A percentile compares a stretch with the other conserved stretches of the same genome.
These are phyloP conservation scores for Ordospora colligata DNA, from an alignment of 371 early-diverging fungal species.

Conservation along the genomic window DNA sequence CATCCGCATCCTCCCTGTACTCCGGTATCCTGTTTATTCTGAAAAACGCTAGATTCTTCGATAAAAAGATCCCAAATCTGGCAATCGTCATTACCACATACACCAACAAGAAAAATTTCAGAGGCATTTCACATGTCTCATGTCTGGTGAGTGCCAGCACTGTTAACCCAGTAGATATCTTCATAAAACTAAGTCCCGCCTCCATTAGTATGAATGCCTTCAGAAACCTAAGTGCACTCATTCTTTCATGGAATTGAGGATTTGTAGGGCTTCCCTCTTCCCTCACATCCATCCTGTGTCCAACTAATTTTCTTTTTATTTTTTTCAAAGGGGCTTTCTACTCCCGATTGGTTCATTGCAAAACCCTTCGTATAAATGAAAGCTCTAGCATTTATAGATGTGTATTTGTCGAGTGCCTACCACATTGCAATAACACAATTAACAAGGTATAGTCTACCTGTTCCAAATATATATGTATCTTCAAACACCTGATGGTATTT, in stretches of 20 bases:
- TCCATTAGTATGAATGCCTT: constrained; percentile 41
- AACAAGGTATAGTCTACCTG: too few species aligned
- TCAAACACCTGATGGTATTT: too few species aligned
- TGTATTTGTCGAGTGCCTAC: background rate
- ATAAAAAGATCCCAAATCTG: constrained; percentile 51
- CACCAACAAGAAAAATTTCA: constrained; percentile 59
- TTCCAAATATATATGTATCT: too few species aligned
- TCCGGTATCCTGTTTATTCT: constrained; percentile 56
- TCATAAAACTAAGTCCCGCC: constrained; percentile 47
- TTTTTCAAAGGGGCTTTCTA: background rate
- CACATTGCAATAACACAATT: too few species aligned
- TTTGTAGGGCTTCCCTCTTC: background rate
- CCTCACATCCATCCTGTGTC: constrained; percentile 13
- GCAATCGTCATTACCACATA: constrained; percentile 52
- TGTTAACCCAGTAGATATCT: constrained; percentile 35
- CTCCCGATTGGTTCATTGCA: constrained; percentile 1
- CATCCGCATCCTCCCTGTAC: constrained; percentile 58
- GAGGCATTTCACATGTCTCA: constrained; percentile 50
- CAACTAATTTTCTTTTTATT: constrained; percentile 7
- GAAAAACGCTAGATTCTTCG: constrained; percentile 59
- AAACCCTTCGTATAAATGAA: constrained; percentile 5
- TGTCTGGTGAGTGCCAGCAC: constrained; percentile 54
- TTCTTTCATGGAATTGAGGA: constrained; percentile 4
- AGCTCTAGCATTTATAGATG: background rate
- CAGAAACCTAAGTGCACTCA: constrained; percentile 47